Evolutionary conservation across 371 early-diverging fungal species (phyloP), one percentile per base, ranked within the genome.

Genomic region (Mortierella sp.): DNA sequence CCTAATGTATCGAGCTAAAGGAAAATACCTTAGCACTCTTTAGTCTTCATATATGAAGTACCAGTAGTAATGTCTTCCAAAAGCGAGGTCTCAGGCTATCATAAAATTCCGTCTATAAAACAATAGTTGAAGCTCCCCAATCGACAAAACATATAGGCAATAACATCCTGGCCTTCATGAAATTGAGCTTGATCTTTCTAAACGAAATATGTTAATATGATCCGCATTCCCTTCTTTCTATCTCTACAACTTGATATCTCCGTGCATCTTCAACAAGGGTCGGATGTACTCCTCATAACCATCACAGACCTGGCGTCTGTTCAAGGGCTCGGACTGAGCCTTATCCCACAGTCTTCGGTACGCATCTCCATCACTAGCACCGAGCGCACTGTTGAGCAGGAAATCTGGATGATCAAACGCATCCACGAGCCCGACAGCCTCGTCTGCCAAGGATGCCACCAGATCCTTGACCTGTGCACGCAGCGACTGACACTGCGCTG

Each of bases 391-490:
- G 72, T 92, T 87, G n/a, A 95, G 83, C 31, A 81, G 79, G 54
- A 88, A 88, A 49, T 95, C 95, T 2, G 93, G 86, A 23, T 92
- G 79, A 48, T 87, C 93, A 78, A 93, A 92, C 2, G 92, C 85
- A 65, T 93, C 94, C 4, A 92, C 93, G 11, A 93, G 79, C 0
- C 89, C 81, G 23, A 94, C 84, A 14, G 91, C 92, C 39, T 93
- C 82, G 24, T 86, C 89, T 5, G 95, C 86, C 19, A 94, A 78
- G 14, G 83, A 72, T 28, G 83, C 84, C 19, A 91, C 79, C 14
- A 87, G 59, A 6, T 19, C 54, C 41, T 86, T 84, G 50, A 90
- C 84, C 54, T 81, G 71, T 0, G 64, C 65, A 64, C 81, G 82
- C 57, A 90, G 52, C 61, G 85, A 72, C 41, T 79, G 79, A 2